Evolutionary conservation across 176 grass and related monocot genomes (phyloP), one percentile per base, ranked within the genome.

Genomic region (Thalia dealbata): DNA sequence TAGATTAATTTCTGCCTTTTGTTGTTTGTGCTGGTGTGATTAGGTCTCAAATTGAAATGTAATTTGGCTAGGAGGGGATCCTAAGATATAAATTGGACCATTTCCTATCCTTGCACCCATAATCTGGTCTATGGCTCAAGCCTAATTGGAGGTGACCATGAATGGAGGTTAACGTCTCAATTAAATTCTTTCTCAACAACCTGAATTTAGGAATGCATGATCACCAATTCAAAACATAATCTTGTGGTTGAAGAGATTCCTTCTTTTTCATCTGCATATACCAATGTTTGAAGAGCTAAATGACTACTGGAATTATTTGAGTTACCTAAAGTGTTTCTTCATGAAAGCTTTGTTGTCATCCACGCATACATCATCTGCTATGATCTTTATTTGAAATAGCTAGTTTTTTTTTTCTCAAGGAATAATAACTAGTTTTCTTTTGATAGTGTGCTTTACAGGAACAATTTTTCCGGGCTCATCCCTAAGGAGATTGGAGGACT

Each of bases 401-500:
- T 60, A 14, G 55, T 83, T 63, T n/a, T 80, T 67, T 78, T 18
- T 89, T 9, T 4, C 32, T n/a, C n/a, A n/a, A n/a, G n/a, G n/a
- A n/a, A n/a, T n/a, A n/a, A n/a, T n/a, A n/a, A 78, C 65, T 59
- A 14, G 54, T 83, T 63, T 21, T 80, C 71, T 78, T 18, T 89
- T 9, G 56, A 7, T 78, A 97, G 89, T 74, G 66, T 92, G 35
- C 89, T 92, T 70, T 78, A 60, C 0, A 84, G 81, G 59, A 97
- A 97, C 73, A 76, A 84, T 67, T 97, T 97, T 58, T 67, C 22
- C 58, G 89, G 89, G 26, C 3, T 58, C 66, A 92, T 97, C 52
- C 93, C 93, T 29, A 88, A 77, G 79, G 93, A 97, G 60, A 90
- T 97, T 64, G 73, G 83, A 84, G 61, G 61, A 21, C 58, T 97